Evolutionary conservation across 257 asterid species (phyloP).

Genomic region (Solanum peruvianum): DNA sequence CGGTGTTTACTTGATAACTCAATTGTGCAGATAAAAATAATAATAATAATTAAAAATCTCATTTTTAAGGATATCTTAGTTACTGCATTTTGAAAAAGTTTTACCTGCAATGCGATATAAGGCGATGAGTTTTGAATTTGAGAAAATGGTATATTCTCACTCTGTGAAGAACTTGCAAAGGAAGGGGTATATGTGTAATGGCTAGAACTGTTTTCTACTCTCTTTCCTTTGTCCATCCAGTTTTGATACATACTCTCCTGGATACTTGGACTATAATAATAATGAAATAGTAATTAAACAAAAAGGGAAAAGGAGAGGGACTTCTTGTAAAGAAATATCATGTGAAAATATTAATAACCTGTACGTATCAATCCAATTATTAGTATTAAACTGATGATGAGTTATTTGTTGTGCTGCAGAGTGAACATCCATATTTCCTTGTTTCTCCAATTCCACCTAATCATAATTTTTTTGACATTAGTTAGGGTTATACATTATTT

Average conservation of each 20-base stretch:
- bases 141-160: neutral
- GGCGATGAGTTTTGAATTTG: neutral
- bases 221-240: neutral
- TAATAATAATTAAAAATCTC: neutral
- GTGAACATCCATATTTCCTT: neutral
- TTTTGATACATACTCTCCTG: neutral
- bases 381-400: neutral
- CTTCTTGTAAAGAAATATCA: no score
- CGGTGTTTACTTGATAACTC: neutral
- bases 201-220: neutral
- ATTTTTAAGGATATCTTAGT: neutral
- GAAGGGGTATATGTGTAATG: neutral
- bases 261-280: neutral
- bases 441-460: constrained; percentile 14
- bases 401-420: neutral
- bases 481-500: neutral
- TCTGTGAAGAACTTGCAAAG: neutral
- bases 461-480: neutral
- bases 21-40: neutral
- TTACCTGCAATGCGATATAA: neutral
- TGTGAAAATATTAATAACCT: neutral
- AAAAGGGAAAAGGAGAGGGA: no score
- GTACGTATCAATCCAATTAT: neutral
- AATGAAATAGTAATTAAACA: neutral
- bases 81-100: neutral